Evolutionary conservation across 129 eudicot species (phyloP).

Genomic region (Pulicaria dysenterica): DNA sequence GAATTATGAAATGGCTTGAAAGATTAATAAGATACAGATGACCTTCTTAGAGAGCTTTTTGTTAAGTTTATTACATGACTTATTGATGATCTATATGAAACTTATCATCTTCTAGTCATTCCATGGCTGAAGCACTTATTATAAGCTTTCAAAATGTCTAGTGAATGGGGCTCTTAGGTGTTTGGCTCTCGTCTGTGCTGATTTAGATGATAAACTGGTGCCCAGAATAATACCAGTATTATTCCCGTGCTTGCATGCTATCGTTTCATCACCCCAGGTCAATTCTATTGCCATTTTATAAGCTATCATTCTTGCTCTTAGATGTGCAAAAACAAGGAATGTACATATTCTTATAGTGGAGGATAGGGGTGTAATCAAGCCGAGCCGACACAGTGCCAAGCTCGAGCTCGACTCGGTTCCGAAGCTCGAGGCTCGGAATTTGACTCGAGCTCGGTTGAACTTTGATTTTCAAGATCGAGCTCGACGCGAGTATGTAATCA

Average conservation of each 20-base stretch:
- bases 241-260: slow-evolving; percentile 86
- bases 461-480: too few relatives aligned
- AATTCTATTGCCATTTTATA: slow-evolving; percentile 20
- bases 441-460: too few relatives aligned
- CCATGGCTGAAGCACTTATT: slow-evolving; percentile 26
- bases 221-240: slow-evolving; percentile 77
- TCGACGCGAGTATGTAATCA: too few relatives aligned
- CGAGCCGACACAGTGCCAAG: too few relatives aligned
- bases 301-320: neutral
- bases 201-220: slow-evolving; percentile 87
- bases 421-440: too few relatives aligned
- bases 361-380: too few relatives aligned
- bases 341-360: neutral
- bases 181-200: slow-evolving; percentile 79
- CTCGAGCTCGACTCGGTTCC: too few relatives aligned
- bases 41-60: neutral
- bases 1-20: neutral
- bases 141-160: slow-evolving; percentile 37
- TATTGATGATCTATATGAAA: slow-evolving; percentile 12
- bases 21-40: neutral
- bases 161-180: slow-evolving; percentile 97
- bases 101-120: slow-evolving; percentile 12
- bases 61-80: neutral
- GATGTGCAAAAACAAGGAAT: neutral
- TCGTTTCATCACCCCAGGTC: slow-evolving; percentile 97